phyloP scores from a whole-genome alignment of 2,329 filamentous ascomycete species.

The Colletotrichum liriopes region DNA sequence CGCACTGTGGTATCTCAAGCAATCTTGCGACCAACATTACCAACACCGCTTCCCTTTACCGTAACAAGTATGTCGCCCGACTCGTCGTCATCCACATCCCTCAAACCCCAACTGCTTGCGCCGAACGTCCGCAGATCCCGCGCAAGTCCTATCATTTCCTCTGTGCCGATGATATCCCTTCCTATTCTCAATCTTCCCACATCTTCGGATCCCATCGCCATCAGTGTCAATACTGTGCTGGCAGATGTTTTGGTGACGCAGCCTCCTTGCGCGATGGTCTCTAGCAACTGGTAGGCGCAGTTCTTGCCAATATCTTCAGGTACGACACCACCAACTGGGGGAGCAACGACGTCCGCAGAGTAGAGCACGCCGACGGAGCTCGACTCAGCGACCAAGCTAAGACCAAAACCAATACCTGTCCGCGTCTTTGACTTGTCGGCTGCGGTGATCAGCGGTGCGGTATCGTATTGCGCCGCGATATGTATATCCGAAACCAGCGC shows the following conservation, averaged over 20 bases:
- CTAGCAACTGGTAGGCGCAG: conserved; percentile 91
- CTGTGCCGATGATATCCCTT: conserved; percentile 84
- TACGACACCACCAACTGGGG: conserved; percentile 83
- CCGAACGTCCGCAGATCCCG: conserved; percentile 92
- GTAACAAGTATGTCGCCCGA: conserved; percentile 86
- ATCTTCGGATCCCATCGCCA: conserved; percentile 99
- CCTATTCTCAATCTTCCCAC: conserved; percentile 89
- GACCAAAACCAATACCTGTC: conserved; percentile 91
- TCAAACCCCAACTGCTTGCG: conserved; percentile 89
- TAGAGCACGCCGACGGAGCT: conserved; percentile 85
- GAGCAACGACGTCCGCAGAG: conserved; percentile 85
- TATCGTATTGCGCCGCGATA: conserved; percentile 85
- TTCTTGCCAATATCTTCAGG: conserved; percentile 92
- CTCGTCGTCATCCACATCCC: conserved; percentile 78
- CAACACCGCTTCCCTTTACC: conserved; percentile 92
- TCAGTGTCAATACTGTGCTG: conserved; percentile 84
- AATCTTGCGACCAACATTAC: conserved; percentile 95
- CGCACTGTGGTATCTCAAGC: conserved; percentile 57
- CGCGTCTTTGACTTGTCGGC: conserved; percentile 73
- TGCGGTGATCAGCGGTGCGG: conserved; percentile 70
- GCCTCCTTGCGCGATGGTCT: conserved; percentile 85
- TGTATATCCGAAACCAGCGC: conserved; percentile 90
- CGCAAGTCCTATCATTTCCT: conserved; percentile 84
- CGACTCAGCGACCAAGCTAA: conserved; percentile 94
- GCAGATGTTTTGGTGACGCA: conserved; percentile 83